phyloP scores from a whole-genome alignment of 768 basidiomycete species.

The Suillus spraguei region DNA sequence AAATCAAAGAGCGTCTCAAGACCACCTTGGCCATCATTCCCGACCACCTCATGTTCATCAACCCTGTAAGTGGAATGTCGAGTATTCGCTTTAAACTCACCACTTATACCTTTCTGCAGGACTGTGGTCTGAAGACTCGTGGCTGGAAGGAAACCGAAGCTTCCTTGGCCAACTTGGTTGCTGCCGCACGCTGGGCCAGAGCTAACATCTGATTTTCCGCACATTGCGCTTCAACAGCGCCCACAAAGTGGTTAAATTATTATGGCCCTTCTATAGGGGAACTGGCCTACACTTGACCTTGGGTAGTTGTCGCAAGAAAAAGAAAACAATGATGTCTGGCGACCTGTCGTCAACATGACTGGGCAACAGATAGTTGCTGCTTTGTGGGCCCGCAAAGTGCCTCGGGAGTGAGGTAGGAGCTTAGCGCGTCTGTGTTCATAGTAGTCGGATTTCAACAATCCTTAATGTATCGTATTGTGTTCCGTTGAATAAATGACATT shows the following conservation, averaged over 20 bases:
- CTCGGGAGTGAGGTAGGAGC: constrained; percentile 28
- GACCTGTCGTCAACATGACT: constrained; percentile 20
- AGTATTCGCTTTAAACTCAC: neutral
- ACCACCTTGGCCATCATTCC: constrained; percentile 84
- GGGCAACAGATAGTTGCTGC: constrained; percentile 27
- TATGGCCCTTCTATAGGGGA: constrained; percentile 30
- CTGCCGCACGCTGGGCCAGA: constrained; percentile 94
- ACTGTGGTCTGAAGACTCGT: constrained; percentile 98
- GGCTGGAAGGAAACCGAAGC: constrained; percentile 98
- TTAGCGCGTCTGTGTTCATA: constrained; percentile 40
- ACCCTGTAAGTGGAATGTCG: constrained; percentile 58
- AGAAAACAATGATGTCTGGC: constrained; percentile 26
- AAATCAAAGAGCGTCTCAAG: constrained; percentile 92
- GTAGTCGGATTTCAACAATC: constrained; percentile 85
- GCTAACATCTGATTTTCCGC: constrained; percentile 61
- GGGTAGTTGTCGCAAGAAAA: constrained; percentile 51
- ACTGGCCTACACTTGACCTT: constrained; percentile 49
- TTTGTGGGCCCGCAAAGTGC: constrained; percentile 29
- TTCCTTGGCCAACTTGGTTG: constrained; percentile 83
- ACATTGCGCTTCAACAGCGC: constrained; percentile 90
- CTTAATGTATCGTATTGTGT: constrained; percentile 36
- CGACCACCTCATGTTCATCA: constrained; percentile 82
- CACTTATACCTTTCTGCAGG: constrained; percentile 40
- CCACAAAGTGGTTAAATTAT: constrained; percentile 68
- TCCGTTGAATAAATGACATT: constrained; percentile 13